Evolutionary conservation across 2,329 filamentous ascomycete species (phyloP).

Genomic region (Sporothrix pseudoabietina): DNA sequence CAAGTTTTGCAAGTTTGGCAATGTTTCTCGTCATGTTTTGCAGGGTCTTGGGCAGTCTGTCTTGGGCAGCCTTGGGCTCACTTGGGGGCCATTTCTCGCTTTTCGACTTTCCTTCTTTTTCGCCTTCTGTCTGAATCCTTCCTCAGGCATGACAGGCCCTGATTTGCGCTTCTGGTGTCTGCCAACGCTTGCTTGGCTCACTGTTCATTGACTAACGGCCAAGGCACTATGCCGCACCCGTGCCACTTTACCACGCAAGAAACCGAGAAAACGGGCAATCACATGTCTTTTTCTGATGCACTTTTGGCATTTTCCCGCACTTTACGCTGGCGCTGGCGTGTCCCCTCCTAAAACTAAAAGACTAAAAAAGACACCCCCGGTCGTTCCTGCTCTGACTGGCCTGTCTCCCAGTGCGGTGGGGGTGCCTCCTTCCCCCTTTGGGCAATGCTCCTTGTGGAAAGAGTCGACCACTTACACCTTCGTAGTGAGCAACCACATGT

Average conservation of each 20-base stretch:
- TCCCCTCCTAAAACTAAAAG: background rate
- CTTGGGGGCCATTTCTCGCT: background rate
- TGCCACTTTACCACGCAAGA: background rate
- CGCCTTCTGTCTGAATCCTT: background rate
- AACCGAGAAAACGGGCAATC: background rate
- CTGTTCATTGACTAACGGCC: background rate
- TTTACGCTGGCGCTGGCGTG: background rate
- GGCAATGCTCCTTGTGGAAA: conserved; percentile 25
- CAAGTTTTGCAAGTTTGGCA: background rate
- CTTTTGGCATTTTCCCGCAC: background rate
- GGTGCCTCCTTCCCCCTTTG: conserved; percentile 23
- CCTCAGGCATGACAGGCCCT: background rate
- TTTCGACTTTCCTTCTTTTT: background rate
- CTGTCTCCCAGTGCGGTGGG: conserved; percentile 5
- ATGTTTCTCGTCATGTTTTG: background rate
- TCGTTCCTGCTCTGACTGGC: background rate
- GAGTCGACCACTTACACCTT: conserved; percentile 24
- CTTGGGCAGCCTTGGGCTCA: background rate
- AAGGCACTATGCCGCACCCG: conserved; percentile 20
- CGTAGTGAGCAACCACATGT: conserved; percentile 4
- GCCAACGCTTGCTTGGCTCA: background rate
- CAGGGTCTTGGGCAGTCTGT: conserved; percentile 6
- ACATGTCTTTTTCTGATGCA: conserved; percentile 13
- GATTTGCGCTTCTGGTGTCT: background rate
- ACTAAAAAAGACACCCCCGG: background rate